Evolutionary conservation across 495 filamentous ascomycete genomes (phyloP).

Genomic region (Lasiosphaeriaceae sp.): DNA sequence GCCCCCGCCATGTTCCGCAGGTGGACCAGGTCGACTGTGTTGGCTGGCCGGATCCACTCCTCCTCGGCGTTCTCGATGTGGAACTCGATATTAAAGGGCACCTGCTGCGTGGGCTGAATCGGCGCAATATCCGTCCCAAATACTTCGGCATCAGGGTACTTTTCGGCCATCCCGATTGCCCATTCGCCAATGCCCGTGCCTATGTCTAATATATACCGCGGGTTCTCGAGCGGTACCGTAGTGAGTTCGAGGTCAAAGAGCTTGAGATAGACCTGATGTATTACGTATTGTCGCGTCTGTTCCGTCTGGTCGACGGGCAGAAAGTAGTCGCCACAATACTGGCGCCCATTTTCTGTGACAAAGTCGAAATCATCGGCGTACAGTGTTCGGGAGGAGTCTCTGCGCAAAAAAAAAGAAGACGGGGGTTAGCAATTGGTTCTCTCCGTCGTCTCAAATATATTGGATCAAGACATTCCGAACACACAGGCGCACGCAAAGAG

Average conservation of each 20-base stretch:
- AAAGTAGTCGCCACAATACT: slow-evolving; percentile 66
- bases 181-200: slow-evolving; percentile 70
- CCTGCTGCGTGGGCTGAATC: slow-evolving; percentile 49
- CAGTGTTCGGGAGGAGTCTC: slow-evolving; percentile 56
- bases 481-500: background rate
- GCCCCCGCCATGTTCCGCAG: slow-evolving; percentile 60
- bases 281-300: slow-evolving; percentile 64
- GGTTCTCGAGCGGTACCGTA: slow-evolving; percentile 51
- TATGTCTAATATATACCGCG: slow-evolving; percentile 60
- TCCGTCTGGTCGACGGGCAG: slow-evolving; percentile 76
- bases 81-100: slow-evolving; percentile 63
- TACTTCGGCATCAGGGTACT: slow-evolving; percentile 58
- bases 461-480: background rate
- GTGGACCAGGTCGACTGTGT: slow-evolving; percentile 65
- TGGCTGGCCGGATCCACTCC: slow-evolving; percentile 50
- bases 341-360: slow-evolving; percentile 59
- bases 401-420: slow-evolving; percentile 3
- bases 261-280: slow-evolving; percentile 62
- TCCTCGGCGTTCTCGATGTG: slow-evolving; percentile 66
- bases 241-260: slow-evolving; percentile 58
- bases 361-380: slow-evolving; percentile 53
- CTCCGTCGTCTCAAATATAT: background rate
- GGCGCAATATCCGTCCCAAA: slow-evolving; percentile 67
- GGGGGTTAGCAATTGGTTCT: background rate
- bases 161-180: slow-evolving; percentile 68